Conservation (phyloP, 2,329 filamentous ascomycete genomes). For the Ceratocystis ficicola region DNA sequence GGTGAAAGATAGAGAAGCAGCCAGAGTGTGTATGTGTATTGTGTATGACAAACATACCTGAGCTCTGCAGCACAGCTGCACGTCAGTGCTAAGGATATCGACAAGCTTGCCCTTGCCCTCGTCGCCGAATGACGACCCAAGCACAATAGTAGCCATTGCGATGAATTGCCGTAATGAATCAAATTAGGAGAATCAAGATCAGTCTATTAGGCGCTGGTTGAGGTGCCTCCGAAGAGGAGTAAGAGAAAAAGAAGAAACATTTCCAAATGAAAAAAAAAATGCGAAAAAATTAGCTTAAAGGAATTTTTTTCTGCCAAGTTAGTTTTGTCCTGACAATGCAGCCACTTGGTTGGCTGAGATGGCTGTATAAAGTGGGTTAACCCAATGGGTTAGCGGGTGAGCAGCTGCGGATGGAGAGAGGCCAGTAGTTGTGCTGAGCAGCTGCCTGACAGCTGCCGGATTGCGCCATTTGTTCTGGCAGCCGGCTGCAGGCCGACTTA, state of each 20-base stretch:
- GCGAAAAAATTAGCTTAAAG: constrained; percentile 19
- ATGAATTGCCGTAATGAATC: constrained; percentile 19
- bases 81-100: constrained; percentile 21
- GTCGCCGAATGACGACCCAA: constrained; percentile 23
- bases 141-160: constrained; percentile 23
- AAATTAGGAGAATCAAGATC: constrained; percentile 19
- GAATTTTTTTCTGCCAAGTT: constrained; percentile 8
- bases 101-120: constrained; percentile 23
- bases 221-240: constrained; percentile 22
- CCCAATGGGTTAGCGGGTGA: background rate
- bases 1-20: background rate
- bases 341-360: background rate
- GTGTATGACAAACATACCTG: constrained; percentile 17
- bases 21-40: background rate
- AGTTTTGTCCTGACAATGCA: background rate
- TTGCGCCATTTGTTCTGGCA: too few species aligned
- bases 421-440: background rate
- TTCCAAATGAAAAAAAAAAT: background rate
- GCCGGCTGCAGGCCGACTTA: background rate
- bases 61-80: constrained; percentile 23
- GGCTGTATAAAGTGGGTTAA: background rate
- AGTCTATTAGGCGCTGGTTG: constrained; percentile 20
- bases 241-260: constrained; percentile 22
- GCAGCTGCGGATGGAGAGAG: background rate
- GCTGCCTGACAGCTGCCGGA: background rate